phyloP scores from a whole-genome alignment of 495 filamentous ascomycete genomes.

The Aspergillus taichungensis region DNA sequence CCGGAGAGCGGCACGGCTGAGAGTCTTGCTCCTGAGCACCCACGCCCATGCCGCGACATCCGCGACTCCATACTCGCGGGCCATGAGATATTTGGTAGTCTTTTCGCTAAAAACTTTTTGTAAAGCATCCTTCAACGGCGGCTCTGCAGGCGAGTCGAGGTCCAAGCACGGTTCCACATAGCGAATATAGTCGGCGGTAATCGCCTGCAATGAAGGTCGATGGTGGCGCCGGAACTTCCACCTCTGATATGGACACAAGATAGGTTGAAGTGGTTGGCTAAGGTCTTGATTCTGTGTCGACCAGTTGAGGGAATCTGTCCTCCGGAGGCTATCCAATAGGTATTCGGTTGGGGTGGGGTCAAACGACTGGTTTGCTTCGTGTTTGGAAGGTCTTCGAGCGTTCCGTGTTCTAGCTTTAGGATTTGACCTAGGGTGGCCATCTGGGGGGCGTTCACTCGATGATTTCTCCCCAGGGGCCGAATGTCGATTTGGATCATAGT shows the following conservation, averaged over 20 bases:
- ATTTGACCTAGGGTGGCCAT: no score
- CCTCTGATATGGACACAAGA: slow-evolving; percentile 5
- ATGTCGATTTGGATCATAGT: no score
- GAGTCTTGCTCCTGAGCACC: slow-evolving; percentile 40
- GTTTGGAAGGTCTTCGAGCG: slow-evolving; percentile 1
- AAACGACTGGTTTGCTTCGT: neutral
- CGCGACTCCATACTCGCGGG: slow-evolving; percentile 29
- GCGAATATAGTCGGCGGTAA: slow-evolving; percentile 32
- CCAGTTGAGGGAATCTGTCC: no score
- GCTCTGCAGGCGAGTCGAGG: neutral
- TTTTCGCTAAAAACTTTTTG: slow-evolving; percentile 26
- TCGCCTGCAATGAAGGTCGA: slow-evolving; percentile 22
- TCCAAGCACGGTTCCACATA: slow-evolving; percentile 26
- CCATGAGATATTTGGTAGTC: slow-evolving; percentile 23
- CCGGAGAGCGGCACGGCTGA: slow-evolving; percentile 31
- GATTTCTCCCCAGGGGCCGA: no score
- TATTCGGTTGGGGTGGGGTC: slow-evolving; percentile 28
- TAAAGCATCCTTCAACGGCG: slow-evolving; percentile 7
- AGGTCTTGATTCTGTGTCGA: neutral
- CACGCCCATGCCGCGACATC: slow-evolving; percentile 52
- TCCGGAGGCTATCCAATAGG: slow-evolving; percentile 24
- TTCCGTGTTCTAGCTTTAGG: neutral
- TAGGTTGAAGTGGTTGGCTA: neutral
- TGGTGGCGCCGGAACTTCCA: slow-evolving; percentile 7
- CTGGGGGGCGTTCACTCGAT: no score